Evolutionary conservation across 345 rosid genomes (phyloP).

Genomic region (Citrus reticulata): DNA sequence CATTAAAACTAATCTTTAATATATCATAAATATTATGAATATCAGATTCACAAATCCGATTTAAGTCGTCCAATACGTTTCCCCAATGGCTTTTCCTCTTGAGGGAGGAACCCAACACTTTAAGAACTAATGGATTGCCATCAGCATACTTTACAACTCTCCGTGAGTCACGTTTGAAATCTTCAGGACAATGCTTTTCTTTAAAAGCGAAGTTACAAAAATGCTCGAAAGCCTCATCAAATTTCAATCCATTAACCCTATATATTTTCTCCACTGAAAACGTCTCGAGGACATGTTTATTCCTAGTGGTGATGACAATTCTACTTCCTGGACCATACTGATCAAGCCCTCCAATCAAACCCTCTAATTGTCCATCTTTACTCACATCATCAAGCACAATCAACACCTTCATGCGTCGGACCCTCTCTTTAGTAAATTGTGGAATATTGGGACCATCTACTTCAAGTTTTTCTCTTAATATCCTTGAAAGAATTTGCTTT

Average conservation of each 20-base stretch:
- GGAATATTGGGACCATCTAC: too few species aligned
- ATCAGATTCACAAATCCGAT: background rate
- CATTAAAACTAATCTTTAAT: slow-evolving; percentile 15
- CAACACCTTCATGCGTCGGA: too few species aligned
- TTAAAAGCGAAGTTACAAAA: background rate
- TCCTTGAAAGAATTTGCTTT: too few species aligned
- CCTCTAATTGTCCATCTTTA: too few species aligned
- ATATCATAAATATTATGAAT: background rate
- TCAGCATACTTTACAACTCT: background rate
- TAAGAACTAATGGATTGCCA: slow-evolving; percentile 18
- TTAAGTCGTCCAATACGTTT: background rate
- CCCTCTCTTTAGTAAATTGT: too few species aligned
- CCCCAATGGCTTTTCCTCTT: background rate
- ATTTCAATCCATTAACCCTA: background rate
- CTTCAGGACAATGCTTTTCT: background rate
- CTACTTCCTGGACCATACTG: too few species aligned
- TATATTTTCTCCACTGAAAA: too few species aligned
- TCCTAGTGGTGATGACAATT: too few species aligned
- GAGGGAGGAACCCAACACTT: slow-evolving; percentile 1
- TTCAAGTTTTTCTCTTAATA: too few species aligned
- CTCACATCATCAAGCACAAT: too few species aligned
- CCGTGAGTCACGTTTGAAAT: background rate
- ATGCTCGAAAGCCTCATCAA: background rate
- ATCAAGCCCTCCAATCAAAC: too few species aligned
- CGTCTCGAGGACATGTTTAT: too few species aligned